A percentile compares a stretch with the other conserved stretches of the same genome.
phyloP scores from a whole-genome alignment of 441 rosid genomes.

The Manihot esculenta region DNA sequence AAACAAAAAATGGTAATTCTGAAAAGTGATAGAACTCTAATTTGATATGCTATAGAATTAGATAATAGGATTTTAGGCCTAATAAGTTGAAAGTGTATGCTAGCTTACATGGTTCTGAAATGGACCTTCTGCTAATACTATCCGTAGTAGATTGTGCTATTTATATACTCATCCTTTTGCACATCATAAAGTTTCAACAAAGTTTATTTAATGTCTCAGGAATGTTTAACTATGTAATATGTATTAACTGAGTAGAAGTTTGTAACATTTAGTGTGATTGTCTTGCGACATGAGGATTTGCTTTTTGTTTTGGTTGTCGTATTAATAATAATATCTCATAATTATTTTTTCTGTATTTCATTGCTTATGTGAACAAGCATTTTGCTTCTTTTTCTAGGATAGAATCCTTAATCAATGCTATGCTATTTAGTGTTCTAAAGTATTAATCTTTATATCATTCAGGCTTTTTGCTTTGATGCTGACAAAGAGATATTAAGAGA shows the following conservation, averaged over 20 bases:
- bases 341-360: not conserved
- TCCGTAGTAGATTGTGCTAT: not conserved
- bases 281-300: not conserved
- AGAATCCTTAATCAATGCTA: not conserved
- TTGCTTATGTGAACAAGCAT: not conserved
- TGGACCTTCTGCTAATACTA: not conserved
- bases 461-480: slow-evolving; percentile 74
- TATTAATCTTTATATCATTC: slow-evolving; percentile 21
- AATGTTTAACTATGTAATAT: not conserved
- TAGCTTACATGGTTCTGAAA: not conserved
- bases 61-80: not conserved
- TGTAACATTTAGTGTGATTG: too few relatives aligned
- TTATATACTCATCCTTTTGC: too few relatives aligned
- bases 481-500: slow-evolving; percentile 69
- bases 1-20: not conserved
- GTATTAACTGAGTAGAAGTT: too few relatives aligned
- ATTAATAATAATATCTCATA: not conserved
- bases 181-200: not conserved
- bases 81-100: not conserved
- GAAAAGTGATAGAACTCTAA: not conserved
- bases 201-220: not conserved
- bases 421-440: slow-evolving; percentile 6
- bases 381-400: not conserved
- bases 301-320: not conserved
- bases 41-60: not conserved